phyloP scores from a whole-genome alignment of 208 protist genomes.

The Vickermania ingenoplastis region DNA sequence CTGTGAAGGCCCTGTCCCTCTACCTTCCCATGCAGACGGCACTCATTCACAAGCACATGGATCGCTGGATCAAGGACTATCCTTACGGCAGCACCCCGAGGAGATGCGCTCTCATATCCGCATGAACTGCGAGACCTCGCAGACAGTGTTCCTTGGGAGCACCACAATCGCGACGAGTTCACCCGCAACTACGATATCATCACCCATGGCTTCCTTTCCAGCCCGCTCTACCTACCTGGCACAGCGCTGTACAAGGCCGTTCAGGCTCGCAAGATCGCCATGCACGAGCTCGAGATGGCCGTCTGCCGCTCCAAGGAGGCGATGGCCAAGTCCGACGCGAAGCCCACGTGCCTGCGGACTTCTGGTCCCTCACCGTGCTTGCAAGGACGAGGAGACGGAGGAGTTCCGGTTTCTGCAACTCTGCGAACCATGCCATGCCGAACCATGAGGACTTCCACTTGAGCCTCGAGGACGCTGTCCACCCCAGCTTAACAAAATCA shows the following conservation, averaged over 20 bases:
- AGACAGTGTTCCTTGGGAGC: constrained; percentile 90
- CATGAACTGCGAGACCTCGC: constrained; percentile 89
- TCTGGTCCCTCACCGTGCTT: constrained; percentile 76
- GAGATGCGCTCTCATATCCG: constrained; percentile 80
- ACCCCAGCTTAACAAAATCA: constrained; percentile 78
- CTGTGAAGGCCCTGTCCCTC: constrained; percentile 75
- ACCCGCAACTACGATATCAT: constrained; percentile 90
- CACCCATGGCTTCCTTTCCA: constrained; percentile 88
- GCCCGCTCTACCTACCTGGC: constrained; percentile 88
- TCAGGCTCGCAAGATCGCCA: constrained; percentile 78
- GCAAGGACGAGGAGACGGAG: constrained; percentile 54
- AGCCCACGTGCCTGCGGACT: constrained; percentile 86
- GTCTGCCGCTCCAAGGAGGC: constrained; percentile 68
- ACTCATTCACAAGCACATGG: constrained; percentile 56
- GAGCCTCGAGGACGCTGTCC: constrained; percentile 79
- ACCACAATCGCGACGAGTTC: constrained; percentile 79
- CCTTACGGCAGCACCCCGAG: constrained; percentile 38
- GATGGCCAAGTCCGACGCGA: constrained; percentile 62
- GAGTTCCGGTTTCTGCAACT: constrained; percentile 60
- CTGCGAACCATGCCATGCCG: constrained; percentile 79
- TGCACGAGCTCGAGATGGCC: constrained; percentile 66
- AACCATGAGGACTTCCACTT: constrained; percentile 91
- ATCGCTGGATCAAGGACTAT: constrained; percentile 51
- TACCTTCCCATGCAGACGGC: constrained; percentile 77
- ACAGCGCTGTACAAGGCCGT: constrained; percentile 87